Conservation (phyloP, 2,329 filamentous ascomycete species). For the Aspergillus ibericus region DNA sequence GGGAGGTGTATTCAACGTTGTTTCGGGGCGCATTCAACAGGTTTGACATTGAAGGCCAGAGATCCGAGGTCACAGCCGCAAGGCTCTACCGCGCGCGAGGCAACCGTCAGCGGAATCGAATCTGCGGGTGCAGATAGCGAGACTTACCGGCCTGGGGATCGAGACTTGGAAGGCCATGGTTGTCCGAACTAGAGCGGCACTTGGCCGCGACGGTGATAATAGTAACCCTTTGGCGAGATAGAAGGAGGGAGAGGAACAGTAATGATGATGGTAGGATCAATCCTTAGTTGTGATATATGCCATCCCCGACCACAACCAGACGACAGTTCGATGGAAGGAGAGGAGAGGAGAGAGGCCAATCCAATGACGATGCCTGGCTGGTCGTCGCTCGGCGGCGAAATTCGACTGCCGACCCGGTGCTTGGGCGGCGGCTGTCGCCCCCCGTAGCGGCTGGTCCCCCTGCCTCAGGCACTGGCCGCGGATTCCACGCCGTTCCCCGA, state of each 20-base stretch:
- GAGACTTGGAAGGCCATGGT: conserved; percentile 56
- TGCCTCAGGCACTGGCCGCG: conserved; percentile 10
- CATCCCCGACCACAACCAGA: conserved; percentile 27
- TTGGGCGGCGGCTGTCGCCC: conserved; percentile 19
- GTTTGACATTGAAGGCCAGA: conserved; percentile 47
- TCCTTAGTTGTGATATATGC: conserved; percentile 18
- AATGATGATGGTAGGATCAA: conserved; percentile 12
- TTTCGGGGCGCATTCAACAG: conserved; percentile 40
- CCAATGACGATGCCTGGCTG: conserved; percentile 8
- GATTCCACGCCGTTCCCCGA: not conserved
- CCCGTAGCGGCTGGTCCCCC: conserved; percentile 14
- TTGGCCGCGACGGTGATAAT: conserved; percentile 32
- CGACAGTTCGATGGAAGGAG: conserved; percentile 16
- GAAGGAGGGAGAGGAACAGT: not conserved
- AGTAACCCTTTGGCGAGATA: conserved; percentile 15
- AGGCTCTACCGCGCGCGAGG: conserved; percentile 43
- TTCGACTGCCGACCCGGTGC: conserved; percentile 25
- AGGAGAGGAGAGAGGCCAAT: conserved; percentile 1
- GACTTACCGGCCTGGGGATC: conserved; percentile 48
- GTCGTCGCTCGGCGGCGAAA: conserved; percentile 33
- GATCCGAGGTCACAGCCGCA: conserved; percentile 42
- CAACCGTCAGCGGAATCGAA: conserved; percentile 12
- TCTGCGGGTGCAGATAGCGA: not conserved
- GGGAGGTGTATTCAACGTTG: conserved; percentile 25
- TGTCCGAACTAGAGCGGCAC: conserved; percentile 37